phyloP scores from a whole-genome alignment of 2,329 filamentous ascomycete genomes.

The Tolypocladium cylindrosporum region DNA sequence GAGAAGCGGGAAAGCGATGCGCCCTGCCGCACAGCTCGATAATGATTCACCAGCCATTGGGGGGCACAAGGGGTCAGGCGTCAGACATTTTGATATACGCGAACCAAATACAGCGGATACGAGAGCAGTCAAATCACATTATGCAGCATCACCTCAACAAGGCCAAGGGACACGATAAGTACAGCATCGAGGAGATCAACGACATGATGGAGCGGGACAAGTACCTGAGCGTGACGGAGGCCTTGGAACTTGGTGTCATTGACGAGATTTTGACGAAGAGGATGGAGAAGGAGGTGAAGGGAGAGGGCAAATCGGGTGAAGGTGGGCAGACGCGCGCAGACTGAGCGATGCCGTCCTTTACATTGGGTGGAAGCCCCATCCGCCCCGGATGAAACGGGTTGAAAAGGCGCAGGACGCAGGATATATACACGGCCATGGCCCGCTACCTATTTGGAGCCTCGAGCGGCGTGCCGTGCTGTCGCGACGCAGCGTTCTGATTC shows the following conservation, averaged over 20 bases:
- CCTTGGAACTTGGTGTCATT: conserved; percentile 80
- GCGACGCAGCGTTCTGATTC: neutral
- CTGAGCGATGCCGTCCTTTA: neutral
- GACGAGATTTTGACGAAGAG: conserved; percentile 75
- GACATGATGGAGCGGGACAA: conserved; percentile 96
- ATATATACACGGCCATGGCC: neutral
- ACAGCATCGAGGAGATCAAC: conserved; percentile 74
- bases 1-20: conserved; percentile 73
- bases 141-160: conserved; percentile 80
- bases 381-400: neutral
- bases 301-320: conserved; percentile 12
- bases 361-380: neutral
- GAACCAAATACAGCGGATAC: conserved; percentile 84
- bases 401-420: neutral
- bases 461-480: neutral
- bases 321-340: conserved; percentile 3
- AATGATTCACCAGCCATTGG: conserved; percentile 95
- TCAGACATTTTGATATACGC: conserved; percentile 93
- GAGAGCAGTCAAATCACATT: conserved; percentile 80
- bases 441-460: neutral
- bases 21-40: conserved; percentile 88
- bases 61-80: conserved; percentile 55
- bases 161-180: conserved; percentile 63
- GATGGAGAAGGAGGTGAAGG: conserved; percentile 28
- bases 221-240: conserved; percentile 83